These are phyloP conservation scores for barrel medic (Medicago truncatula) DNA, from an alignment of 306 rosid species.

Conservation along the genomic window MtrunA17r5.0-ANR NC_053049.1:11112501-11113000, in stretches of 20 bases:
- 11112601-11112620: background rate
- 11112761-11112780: slow-evolving; percentile 33
- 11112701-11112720: slow-evolving; percentile 13
- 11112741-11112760: slow-evolving; percentile 20
- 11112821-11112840: slow-evolving; percentile 62
- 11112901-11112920: slow-evolving; percentile 71
- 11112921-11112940: slow-evolving; percentile 65
- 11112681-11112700: slow-evolving; percentile 38
- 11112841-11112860: slow-evolving; percentile 65
- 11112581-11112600: background rate
- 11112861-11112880: slow-evolving; percentile 52
- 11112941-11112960: slow-evolving; percentile 79
- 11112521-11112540: too few relatives aligned
- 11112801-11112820: slow-evolving; percentile 62
- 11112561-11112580: too few relatives aligned
- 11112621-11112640: slow-evolving; percentile 18
- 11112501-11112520: too few relatives aligned
- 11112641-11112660: slow-evolving; percentile 15
- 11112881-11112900: slow-evolving; percentile 66
- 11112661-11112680: slow-evolving; percentile 19
- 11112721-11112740: slow-evolving; percentile 25
- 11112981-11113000: slow-evolving; percentile 79
- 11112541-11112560: too few relatives aligned
- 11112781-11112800: slow-evolving; percentile 42
- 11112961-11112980: slow-evolving; percentile 63